Evolutionary conservation across 805 yeast species (phyloP), one percentile per base, ranked within the genome.

Genomic region (Myxozyma vanderwaltii): DNA sequence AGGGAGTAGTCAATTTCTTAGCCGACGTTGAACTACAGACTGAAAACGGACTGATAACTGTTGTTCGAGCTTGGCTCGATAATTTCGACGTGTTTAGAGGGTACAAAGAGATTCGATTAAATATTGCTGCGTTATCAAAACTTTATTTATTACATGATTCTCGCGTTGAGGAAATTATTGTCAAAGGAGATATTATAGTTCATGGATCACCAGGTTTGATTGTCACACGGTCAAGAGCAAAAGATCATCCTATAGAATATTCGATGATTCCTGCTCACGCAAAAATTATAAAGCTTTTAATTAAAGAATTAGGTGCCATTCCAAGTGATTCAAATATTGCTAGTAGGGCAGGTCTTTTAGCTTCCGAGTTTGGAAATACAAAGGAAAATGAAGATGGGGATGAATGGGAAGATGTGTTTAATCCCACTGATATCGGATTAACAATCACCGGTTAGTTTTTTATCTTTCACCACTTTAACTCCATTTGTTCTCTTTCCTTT

Each of bases 81-180:
- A 81, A 89, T 1, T 91, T 89, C 72, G 92, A 89, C 66, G 83
- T 86, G 1, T 81, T 91, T 40, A 79, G 92, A 60, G 97, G 97
- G 0, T 84, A 80, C 57, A 88, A 84, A 27, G 83, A 83, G 58
- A 89, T 91, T 50, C 79, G 82, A 62, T 83, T 76, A 51, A 81
- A 80, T 67, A 80, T 88, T n/a, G 70, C 81, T 29, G 96, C 97
- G 0, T 77, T 94, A 41, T 84, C 84, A 33, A 82, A 82, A 56
- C 75, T 94, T 0, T 90, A 79, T 67, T 76, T 81, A 29, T 73
- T 86, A n/a, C 75, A 79, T 19, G 89, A 86, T 59, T 69, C 75
- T 1, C 73, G 84, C 8, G 70, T 91, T 1, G 77, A 77, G 31
- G 59, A 69, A 0, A 69, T 89, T 2, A 59, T 74, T 3, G 96